A percentile compares a stretch with the other conserved stretches of the same genome.
These are phyloP conservation scores for Neurospora sp. DNA, from an alignment of 495 filamentous ascomycete species.

Conservation along the genomic window DNA sequence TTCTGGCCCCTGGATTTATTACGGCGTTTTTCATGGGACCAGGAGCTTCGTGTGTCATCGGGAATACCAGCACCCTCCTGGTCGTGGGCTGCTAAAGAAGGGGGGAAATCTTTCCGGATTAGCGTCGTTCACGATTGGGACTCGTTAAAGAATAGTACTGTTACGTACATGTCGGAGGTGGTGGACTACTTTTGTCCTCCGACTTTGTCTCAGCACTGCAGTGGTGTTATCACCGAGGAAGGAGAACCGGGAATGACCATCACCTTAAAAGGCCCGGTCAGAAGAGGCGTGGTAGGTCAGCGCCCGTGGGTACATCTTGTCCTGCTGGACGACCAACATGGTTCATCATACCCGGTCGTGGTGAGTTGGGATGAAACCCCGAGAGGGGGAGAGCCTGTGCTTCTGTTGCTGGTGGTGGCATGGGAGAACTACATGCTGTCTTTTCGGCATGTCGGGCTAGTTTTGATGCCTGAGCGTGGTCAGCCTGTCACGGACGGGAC, in stretches of 20 bases:
- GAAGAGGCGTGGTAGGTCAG: neutral
- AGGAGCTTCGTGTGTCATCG: neutral
- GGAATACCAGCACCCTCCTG: neutral
- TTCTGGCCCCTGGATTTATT: neutral
- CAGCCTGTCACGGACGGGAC: neutral
- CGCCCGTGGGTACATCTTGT: rapidly evolving
- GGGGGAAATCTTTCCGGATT: neutral
- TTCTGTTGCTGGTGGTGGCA: neutral
- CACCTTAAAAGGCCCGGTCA: neutral
- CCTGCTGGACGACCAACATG: neutral
- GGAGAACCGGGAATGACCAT: neutral
- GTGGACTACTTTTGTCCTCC: neutral
- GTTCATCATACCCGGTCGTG: neutral
- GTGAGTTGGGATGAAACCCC: neutral
- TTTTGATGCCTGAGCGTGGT: neutral
- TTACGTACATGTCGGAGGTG: neutral
- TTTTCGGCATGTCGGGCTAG: neutral
- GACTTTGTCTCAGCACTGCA: neutral
- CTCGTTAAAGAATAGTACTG: neutral
- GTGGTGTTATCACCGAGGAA: neutral
- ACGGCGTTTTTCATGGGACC: neutral
- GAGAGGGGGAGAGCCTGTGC: neutral
- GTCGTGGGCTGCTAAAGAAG: neutral
- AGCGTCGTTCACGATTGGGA: neutral
- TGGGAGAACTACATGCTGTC: neutral